Evolutionary conservation across 306 rosid species (phyloP).

Genomic region (Cajanus cajan): DNA sequence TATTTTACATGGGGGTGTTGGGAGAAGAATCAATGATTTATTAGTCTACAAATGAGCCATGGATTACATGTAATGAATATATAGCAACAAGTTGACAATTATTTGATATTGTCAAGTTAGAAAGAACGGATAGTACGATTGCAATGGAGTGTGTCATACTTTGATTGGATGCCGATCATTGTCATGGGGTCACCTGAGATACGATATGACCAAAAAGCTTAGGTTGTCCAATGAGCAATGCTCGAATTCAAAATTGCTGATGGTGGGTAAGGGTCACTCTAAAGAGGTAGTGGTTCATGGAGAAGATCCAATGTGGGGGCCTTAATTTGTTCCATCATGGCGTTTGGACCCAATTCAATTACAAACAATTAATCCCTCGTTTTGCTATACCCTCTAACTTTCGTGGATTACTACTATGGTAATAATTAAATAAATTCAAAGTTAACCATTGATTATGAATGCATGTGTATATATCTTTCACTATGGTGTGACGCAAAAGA

Average conservation of each 20-base stretch:
- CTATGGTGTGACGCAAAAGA: neutral
- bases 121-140: neutral
- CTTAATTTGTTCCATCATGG: slow-evolving; percentile 8
- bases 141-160: slow-evolving; percentile 5
- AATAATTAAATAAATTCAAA: neutral
- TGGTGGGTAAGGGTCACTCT: neutral
- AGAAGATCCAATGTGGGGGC: slow-evolving; percentile 20
- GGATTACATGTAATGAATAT: too few species aligned
- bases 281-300: slow-evolving; percentile 8
- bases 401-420: neutral
- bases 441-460: neutral
- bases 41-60: neutral
- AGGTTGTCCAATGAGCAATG: neutral
- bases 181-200: slow-evolving; percentile 16
- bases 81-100: neutral
- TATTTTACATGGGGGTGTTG: neutral
- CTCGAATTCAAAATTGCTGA: slow-evolving; percentile 31
- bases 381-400: neutral
- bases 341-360: slow-evolving; percentile 4
- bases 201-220: neutral
- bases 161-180: slow-evolving; percentile 17
- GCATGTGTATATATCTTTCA: neutral
- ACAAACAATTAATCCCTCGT: neutral
- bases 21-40: neutral
- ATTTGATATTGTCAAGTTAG: neutral